These are phyloP conservation scores for Talaromyces nanjingensis DNA, from an alignment of 495 filamentous ascomycete genomes.

Conservation along the genomic window DNA sequence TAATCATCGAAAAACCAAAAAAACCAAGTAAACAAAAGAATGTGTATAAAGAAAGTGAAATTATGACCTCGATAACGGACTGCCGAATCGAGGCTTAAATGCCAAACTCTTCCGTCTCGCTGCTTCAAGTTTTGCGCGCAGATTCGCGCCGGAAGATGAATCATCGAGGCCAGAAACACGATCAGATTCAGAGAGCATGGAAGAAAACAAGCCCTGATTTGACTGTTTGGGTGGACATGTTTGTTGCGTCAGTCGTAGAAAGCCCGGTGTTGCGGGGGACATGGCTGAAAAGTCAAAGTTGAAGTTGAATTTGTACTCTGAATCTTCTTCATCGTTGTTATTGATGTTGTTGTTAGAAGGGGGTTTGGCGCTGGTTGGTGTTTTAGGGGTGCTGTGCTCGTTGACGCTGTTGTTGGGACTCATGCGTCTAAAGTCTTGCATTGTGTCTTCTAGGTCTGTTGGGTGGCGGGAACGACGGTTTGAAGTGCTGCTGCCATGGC, in stretches of 20 bases:
- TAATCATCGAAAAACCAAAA: not conserved
- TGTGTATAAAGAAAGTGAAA: not conserved
- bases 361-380: not conserved
- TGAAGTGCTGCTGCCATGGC: conserved; percentile 7
- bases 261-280: conserved; percentile 50
- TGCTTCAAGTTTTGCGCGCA: conserved; percentile 62
- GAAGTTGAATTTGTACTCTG: conserved; percentile 8
- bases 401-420: conserved; percentile 18
- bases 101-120: conserved; percentile 77
- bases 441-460: conserved; percentile 25
- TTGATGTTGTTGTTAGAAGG: not conserved
- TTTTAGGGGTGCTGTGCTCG: not conserved
- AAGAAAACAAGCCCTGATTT: conserved; percentile 37
- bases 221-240: conserved; percentile 68
- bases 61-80: conserved; percentile 45
- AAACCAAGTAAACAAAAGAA: not conserved
- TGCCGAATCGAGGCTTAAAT: conserved; percentile 70
- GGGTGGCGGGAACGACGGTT: conserved; percentile 21
- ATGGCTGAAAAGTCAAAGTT: conserved; percentile 37
- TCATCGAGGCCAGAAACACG: not conserved
- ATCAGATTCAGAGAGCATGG: not conserved
- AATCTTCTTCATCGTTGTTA: not conserved
- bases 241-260: conserved; percentile 55
- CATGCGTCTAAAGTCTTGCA: conserved; percentile 22
- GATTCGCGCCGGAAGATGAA: conserved; percentile 19